Evolutionary conservation across 208 protist genomes (phyloP).

Genomic region (Dictyostelium gargantuum): DNA sequence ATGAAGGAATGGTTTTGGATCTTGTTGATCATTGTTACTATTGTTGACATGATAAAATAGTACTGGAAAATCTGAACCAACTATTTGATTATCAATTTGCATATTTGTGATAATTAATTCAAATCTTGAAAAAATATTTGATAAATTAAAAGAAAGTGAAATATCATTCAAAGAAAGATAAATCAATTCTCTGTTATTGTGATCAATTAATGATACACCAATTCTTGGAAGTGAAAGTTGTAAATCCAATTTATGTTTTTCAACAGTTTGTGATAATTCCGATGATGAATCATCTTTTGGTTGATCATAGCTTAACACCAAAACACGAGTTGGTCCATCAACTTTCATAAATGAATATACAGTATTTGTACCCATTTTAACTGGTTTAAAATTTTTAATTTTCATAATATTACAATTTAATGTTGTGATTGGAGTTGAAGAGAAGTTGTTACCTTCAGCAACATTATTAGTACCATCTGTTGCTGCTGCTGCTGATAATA

Average conservation of each 20-base stretch:
- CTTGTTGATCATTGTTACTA: background rate
- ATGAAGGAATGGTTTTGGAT: slow-evolving; percentile 28
- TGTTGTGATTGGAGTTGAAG: too few species aligned
- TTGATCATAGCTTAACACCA: background rate
- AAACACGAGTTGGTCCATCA: slow-evolving; percentile 33
- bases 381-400: slow-evolving; percentile 53
- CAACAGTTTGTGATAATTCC: background rate
- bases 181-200: background rate
- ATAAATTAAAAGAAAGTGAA: background rate
- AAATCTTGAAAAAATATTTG: slow-evolving; percentile 30
- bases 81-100: slow-evolving; percentile 58
- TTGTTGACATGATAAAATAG: background rate
- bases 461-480: background rate
- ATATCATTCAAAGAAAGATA: slow-evolving; percentile 52
- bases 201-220: slow-evolving; percentile 15
- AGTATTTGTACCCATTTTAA: slow-evolving; percentile 18
- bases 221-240: slow-evolving; percentile 5
- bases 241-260: slow-evolving; percentile 22
- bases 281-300: background rate
- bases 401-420: slow-evolving; percentile 58
- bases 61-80: slow-evolving; percentile 22
- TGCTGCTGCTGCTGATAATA: background rate
- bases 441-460: background rate
- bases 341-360: slow-evolving; percentile 26
- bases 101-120: slow-evolving; percentile 12